A percentile compares a stretch with the other conserved stretches of the same genome.
phyloP scores from a whole-genome alignment of 345 rosid species.

The Heritiera fomes region DNA sequence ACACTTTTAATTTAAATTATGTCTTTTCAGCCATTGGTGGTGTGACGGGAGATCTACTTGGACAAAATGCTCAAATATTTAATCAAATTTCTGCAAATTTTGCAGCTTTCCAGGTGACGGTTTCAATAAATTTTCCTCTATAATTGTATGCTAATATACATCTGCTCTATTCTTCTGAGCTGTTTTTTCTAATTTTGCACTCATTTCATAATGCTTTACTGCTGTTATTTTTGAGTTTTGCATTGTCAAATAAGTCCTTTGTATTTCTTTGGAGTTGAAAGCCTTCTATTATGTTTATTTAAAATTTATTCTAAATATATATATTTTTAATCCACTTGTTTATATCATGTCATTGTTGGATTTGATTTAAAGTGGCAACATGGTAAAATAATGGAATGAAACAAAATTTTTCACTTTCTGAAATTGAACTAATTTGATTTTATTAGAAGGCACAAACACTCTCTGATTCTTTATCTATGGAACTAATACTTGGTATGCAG shows the following conservation, averaged over 20 bases:
- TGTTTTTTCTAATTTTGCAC: constrained; percentile 3
- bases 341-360: neutral
- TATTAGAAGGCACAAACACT: neutral
- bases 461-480: neutral
- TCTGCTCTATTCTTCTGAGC: constrained; percentile 6
- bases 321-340: neutral
- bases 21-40: constrained; percentile 71
- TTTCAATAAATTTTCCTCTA: neutral
- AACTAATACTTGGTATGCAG: neutral
- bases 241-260: neutral
- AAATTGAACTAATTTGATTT: neutral
- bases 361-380: neutral
- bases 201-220: neutral
- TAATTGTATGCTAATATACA: neutral
- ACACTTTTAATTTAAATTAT: constrained; percentile 9
- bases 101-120: constrained; percentile 64
- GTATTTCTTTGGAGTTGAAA: neutral
- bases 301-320: neutral
- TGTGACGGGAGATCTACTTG: constrained; percentile 68
- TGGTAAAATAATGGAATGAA: neutral
- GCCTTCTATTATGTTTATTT: neutral
- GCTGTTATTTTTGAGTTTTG: neutral
- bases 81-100: constrained; percentile 72
- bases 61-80: constrained; percentile 73
- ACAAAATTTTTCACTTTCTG: neutral